Conservation (phyloP, 352 stramenopile genomes). For the Aphanomyces invadans region DNA sequence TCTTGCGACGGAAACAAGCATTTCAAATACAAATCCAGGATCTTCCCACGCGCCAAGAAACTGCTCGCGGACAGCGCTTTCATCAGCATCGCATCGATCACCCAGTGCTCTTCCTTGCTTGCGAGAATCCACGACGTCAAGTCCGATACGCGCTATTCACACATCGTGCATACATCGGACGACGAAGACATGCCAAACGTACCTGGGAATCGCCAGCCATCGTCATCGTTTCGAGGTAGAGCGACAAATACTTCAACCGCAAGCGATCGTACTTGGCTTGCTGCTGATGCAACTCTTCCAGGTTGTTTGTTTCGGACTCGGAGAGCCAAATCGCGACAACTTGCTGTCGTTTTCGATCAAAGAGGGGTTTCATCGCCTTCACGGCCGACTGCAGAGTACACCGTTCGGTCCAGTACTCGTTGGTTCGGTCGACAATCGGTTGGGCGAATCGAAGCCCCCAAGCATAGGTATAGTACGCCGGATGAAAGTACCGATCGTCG, state of each 20-base stretch:
- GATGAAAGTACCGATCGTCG: conserved; percentile 77
- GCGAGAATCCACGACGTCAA: conserved; percentile 57
- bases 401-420: background rate
- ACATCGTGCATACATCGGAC: background rate
- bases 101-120: conserved; percentile 78
- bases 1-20: conserved; percentile 11
- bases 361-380: conserved; percentile 49
- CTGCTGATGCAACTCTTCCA: conserved; percentile 18
- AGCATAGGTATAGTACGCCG: conserved; percentile 51
- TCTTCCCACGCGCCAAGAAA: background rate
- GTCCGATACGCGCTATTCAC: conserved; percentile 43
- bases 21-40: conserved; percentile 9
- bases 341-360: conserved; percentile 57
- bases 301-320: conserved; percentile 12
- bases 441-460: conserved; percentile 48
- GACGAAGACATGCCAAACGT: background rate
- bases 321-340: conserved; percentile 40
- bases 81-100: conserved; percentile 67
- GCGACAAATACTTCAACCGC: conserved; percentile 70
- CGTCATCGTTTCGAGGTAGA: conserved; percentile 48
- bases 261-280: conserved; percentile 17
- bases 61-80: background rate
- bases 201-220: conserved; percentile 43
- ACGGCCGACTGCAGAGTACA: conserved; percentile 26
- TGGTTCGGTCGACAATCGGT: conserved; percentile 27